These are phyloP conservation scores for Fonsecaea nubica DNA, from an alignment of 2,329 filamentous ascomycete species.

Conservation along the genomic window DNA sequence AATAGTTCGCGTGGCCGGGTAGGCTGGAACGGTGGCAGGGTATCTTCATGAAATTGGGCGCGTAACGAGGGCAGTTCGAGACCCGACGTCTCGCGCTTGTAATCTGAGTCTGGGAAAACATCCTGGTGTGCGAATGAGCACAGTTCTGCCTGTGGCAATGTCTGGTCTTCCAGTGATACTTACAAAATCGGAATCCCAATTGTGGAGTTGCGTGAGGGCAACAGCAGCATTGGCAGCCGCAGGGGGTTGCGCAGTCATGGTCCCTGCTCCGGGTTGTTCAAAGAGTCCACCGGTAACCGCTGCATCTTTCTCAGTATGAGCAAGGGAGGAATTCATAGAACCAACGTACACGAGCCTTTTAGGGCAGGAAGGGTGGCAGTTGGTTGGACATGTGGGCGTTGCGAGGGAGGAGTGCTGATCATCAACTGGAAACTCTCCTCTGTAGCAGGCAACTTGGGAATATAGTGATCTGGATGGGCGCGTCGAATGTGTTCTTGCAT, in stretches of 20 bases:
- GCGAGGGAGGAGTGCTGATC: constrained; percentile 86
- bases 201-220: constrained; percentile 83
- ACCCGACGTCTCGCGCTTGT: constrained; percentile 65
- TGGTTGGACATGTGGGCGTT: constrained; percentile 64
- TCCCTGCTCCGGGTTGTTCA: constrained; percentile 72
- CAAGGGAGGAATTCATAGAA: constrained; percentile 34
- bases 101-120: constrained; percentile 74
- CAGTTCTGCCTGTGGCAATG: constrained; percentile 22
- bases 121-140: constrained; percentile 58
- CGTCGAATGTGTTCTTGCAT: constrained; percentile 99
- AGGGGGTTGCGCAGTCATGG: constrained; percentile 71
- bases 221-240: constrained; percentile 80
- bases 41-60: constrained; percentile 73
- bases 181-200: constrained; percentile 81
- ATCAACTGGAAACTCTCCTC: constrained; percentile 97
- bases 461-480: constrained; percentile 96
- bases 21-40: constrained; percentile 68
- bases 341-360: constrained; percentile 40
- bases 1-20: constrained; percentile 74
- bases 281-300: constrained; percentile 68
- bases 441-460: constrained; percentile 95
- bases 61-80: constrained; percentile 77
- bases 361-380: constrained; percentile 42
- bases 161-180: constrained; percentile 45
- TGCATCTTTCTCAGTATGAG: constrained; percentile 42